Conservation (phyloP, 768 basidiomycete genomes). For the Coprinellus aureogranulatus region DNA sequence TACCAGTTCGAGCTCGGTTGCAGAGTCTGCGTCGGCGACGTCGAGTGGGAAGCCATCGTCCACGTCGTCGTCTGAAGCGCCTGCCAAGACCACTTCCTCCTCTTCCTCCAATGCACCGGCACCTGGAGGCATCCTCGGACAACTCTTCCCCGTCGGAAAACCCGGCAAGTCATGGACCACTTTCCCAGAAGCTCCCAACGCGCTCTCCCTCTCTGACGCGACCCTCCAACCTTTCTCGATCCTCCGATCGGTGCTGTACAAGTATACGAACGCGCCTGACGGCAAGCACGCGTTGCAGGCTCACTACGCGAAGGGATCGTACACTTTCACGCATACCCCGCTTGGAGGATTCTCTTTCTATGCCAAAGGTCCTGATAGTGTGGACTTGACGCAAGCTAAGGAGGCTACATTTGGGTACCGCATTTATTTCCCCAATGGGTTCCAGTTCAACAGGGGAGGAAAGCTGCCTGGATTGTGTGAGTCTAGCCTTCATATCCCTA, state of each 20-base stretch:
- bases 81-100: not conserved
- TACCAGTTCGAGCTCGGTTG: not conserved
- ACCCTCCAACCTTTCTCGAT: slow-evolving; percentile 42
- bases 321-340: slow-evolving; percentile 42
- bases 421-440: slow-evolving; percentile 60
- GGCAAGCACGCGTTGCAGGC: slow-evolving; percentile 51
- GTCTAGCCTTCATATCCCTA: too few species aligned
- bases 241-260: slow-evolving; percentile 35
- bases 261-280: slow-evolving; percentile 44
- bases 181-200: slow-evolving; percentile 28
- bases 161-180: slow-evolving; percentile 45
- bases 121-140: slow-evolving; percentile 17
- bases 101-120: slow-evolving; percentile 10
- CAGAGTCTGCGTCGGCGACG: not conserved
- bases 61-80: not conserved
- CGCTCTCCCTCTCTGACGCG: slow-evolving; percentile 39
- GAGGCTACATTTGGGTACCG: slow-evolving; percentile 64
- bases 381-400: slow-evolving; percentile 58
- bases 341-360: slow-evolving; percentile 73
- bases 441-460: slow-evolving; percentile 63
- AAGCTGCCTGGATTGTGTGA: slow-evolving; percentile 71
- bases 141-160: slow-evolving; percentile 41
- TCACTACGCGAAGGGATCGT: slow-evolving; percentile 55
- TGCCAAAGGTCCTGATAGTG: slow-evolving; percentile 49
- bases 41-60: not conserved